Conservation (phyloP, 2,329 filamentous ascomycete species). For the Capronia americana region DNA sequence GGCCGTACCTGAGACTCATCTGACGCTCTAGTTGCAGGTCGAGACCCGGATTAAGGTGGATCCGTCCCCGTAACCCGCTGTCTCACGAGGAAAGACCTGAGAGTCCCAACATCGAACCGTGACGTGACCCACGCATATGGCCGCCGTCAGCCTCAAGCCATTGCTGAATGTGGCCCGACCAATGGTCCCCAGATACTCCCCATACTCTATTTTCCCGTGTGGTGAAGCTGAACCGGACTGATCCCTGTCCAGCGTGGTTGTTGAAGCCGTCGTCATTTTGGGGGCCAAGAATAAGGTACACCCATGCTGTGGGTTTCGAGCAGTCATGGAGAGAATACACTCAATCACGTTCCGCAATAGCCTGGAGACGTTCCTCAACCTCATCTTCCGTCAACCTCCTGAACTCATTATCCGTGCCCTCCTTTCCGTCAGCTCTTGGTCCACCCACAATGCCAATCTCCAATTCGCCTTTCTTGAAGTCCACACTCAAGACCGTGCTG, state of each 20-base stretch:
- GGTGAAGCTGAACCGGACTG: constrained; percentile 24
- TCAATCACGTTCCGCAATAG: constrained; percentile 97
- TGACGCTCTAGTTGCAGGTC: constrained; percentile 18
- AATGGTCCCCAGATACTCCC: constrained; percentile 27
- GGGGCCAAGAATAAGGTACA: neutral
- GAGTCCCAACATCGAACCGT: constrained; percentile 5
- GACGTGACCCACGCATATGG: constrained; percentile 15
- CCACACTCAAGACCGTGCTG: constrained; percentile 95
- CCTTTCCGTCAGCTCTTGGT: constrained; percentile 78
- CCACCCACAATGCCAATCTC: constrained; percentile 97
- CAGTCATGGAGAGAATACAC: constrained; percentile 5
- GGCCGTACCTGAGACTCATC: constrained; percentile 13
- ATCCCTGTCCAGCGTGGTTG: constrained; percentile 39
- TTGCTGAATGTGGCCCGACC: constrained; percentile 22
- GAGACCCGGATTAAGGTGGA: constrained; percentile 22
- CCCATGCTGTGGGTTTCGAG: constrained; percentile 2
- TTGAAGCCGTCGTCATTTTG: constrained; percentile 19
- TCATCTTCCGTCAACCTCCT: constrained; percentile 92
- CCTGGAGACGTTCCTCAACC: constrained; percentile 97
- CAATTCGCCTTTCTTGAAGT: constrained; percentile 99
- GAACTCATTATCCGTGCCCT: constrained; percentile 80
- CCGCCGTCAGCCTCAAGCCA: constrained; percentile 26
- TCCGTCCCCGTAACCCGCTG: constrained; percentile 1
- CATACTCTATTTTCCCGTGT: constrained; percentile 12
- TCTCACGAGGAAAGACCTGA: constrained; percentile 8